Evolutionary conservation across 1,284 basidiomycete genomes (phyloP), one percentile per base, ranked within the genome.

Genomic region (Exobasidium cylindrosporum): DNA sequence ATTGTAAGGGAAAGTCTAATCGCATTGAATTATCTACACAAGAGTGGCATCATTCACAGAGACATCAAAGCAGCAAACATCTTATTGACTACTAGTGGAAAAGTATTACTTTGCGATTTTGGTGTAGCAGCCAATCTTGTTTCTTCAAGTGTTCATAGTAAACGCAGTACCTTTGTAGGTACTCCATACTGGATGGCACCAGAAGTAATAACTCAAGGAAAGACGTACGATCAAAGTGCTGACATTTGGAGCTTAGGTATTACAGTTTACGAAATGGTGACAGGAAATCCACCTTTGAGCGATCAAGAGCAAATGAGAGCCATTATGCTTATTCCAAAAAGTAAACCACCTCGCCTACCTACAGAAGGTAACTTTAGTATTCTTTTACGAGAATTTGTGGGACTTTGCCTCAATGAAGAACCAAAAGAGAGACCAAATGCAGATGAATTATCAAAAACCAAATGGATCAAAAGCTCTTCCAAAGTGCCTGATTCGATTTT

Each of bases 121-220:
- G 95, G 94, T 43, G 94, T 97, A 53, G 95, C 94, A 5, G 94
- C 96, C 5, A 86, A 96, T 32, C 85, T 97, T 35, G 87, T 89
- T 4, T 92, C 90, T 4, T 85, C 87, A 1, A 76, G 72, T 71
- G 40, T 78, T 63, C 88, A 88, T 4, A 90, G 90, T 78, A 97
- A 97, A 80, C 86, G 94, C 24, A 92, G 92, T 54, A 97, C 94
- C 0, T 87, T 97, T 68, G 91, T 94, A 64, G 95, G 95, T 1
- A 97, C 95, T 0, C 94, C 93, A 0, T 92, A 95, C 79, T 97
- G 94, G 94, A 97, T 97, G 95, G 94, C 94, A 0, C 94, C 94
- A 0, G 95, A 97, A 81, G 92, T 97, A 4, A 90, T 95, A 40
- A 31, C 57, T 30, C 58, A 66, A 40, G 67, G 67, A 49, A 66